These are phyloP conservation scores for Vairimorpha necatrix DNA, from an alignment of 371 early-diverging fungal genomes.

Conservation along the genomic window DNA sequence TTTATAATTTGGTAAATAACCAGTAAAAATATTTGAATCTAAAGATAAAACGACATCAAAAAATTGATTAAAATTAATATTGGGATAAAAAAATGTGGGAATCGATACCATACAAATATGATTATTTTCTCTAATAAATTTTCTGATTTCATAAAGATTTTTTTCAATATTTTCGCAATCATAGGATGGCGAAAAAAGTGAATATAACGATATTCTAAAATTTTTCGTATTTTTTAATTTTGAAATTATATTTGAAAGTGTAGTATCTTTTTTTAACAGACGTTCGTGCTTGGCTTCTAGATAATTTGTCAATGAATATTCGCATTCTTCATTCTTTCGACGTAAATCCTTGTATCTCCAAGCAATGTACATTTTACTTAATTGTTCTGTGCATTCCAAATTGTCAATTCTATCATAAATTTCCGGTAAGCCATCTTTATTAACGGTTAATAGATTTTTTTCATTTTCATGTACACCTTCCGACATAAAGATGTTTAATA, in stretches of 20 bases:
- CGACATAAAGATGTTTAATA: conserved; percentile 30
- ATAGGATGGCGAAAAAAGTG: conserved; percentile 22
- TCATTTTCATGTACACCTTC: conserved; percentile 22
- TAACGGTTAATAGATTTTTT: not conserved
- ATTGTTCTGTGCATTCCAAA: not conserved
- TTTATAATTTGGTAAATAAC: conserved; percentile 27
- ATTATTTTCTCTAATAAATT: not conserved
- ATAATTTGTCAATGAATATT: conserved; percentile 19
- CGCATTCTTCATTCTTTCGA: not conserved
- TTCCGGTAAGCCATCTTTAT: not conserved
- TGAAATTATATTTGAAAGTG: conserved; percentile 1
- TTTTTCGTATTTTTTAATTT: not conserved
- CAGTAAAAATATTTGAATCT: conserved; percentile 34
- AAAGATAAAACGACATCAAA: conserved; percentile 23
- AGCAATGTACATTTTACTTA: conserved; percentile 36
- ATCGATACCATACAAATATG: conserved; percentile 29
- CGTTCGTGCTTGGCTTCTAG: not conserved
- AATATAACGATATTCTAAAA: conserved; percentile 18
- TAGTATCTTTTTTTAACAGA: not conserved
- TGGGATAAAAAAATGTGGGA: conserved; percentile 11
- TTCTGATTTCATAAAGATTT: conserved; percentile 14
- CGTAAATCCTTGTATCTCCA: conserved; percentile 29
- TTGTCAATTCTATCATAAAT: not conserved
- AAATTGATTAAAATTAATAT: conserved; percentile 13
- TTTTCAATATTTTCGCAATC: not conserved